Conservation (phyloP, 2,329 filamentous ascomycete species). For the Apiospora phragmitis region DNA sequence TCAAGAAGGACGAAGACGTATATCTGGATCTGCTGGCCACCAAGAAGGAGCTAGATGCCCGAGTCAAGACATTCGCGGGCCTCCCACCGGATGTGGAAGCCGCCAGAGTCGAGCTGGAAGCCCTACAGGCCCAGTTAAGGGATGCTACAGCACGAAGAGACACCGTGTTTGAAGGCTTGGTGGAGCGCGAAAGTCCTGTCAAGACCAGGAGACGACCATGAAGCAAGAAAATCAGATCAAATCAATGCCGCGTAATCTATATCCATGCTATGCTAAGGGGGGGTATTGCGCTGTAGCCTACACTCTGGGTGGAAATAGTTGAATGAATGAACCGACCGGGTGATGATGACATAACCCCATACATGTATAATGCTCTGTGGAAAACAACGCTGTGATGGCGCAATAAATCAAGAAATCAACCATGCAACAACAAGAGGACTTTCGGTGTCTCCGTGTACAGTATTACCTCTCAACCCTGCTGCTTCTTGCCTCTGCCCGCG, state of each 20-base stretch:
- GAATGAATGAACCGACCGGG: not conserved
- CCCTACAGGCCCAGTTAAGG: conserved; percentile 63
- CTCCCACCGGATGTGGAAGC: conserved; percentile 70
- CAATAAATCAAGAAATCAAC: not conserved
- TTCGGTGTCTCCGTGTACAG: not conserved
- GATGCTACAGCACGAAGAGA: conserved; percentile 65
- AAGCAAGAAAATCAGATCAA: not conserved
- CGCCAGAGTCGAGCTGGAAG: conserved; percentile 70
- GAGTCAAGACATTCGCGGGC: conserved; percentile 67
- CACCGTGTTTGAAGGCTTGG: conserved; percentile 71
- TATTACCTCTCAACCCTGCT: conserved; percentile 29
- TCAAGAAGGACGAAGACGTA: conserved; percentile 58
- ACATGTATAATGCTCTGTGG: not conserved
- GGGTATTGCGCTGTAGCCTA: conserved; percentile 7
- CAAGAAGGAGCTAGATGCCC: conserved; percentile 61
- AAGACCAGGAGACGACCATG: conserved; percentile 36
- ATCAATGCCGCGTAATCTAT: not conserved
- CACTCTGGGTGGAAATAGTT: not conserved
- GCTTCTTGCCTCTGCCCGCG: conserved; percentile 61
- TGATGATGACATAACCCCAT: not conserved
- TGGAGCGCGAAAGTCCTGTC: conserved; percentile 60
- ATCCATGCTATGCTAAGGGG: conserved; percentile 12
- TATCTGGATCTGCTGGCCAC: conserved; percentile 57
- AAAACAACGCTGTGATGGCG: not conserved
- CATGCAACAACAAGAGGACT: not conserved